A percentile compares a stretch with the other conserved stretches of the same genome.
phyloP scores from a whole-genome alignment of 306 rosid genomes.

The Cicer chorassanicum region DNA sequence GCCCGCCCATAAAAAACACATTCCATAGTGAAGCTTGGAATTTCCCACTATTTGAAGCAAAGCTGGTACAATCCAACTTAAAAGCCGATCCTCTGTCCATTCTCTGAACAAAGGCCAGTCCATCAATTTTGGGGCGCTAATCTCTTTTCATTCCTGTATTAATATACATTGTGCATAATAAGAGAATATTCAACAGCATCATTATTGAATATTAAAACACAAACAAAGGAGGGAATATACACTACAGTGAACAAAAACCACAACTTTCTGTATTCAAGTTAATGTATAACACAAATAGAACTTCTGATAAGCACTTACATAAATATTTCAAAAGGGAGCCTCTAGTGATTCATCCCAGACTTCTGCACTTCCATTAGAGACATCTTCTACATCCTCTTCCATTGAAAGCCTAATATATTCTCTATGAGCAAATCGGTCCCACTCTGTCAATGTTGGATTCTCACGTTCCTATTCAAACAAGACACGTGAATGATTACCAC shows the following conservation, averaged over 20 bases:
- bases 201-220: not conserved
- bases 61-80: conserved; percentile 49
- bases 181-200: conserved; percentile 4
- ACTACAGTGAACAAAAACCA: conserved; percentile 21
- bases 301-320: conserved; percentile 52
- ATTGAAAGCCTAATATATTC: conserved; percentile 98
- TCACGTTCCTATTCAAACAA: conserved; percentile 88
- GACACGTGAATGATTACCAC: conserved; percentile 36
- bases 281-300: conserved; percentile 19
- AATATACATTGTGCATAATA: conserved; percentile 27
- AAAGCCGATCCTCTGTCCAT: conserved; percentile 54
- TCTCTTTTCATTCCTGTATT: conserved; percentile 55
- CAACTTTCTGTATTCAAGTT: conserved; percentile 29
- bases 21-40: conserved; percentile 48
- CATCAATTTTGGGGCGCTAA: conserved; percentile 48
- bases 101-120: conserved; percentile 54
- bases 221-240: conserved; percentile 20
- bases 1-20: conserved; percentile 48
- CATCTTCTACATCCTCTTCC: conserved; percentile 99
- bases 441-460: conserved; percentile 97
- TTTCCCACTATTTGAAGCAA: conserved; percentile 44
- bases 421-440: conserved; percentile 99
- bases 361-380: conserved; percentile 98
- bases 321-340: conserved; percentile 82
- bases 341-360: conserved; percentile 99